phyloP scores from a whole-genome alignment of 2,329 filamentous ascomycete genomes.

The Alternaria sp. region DNA sequence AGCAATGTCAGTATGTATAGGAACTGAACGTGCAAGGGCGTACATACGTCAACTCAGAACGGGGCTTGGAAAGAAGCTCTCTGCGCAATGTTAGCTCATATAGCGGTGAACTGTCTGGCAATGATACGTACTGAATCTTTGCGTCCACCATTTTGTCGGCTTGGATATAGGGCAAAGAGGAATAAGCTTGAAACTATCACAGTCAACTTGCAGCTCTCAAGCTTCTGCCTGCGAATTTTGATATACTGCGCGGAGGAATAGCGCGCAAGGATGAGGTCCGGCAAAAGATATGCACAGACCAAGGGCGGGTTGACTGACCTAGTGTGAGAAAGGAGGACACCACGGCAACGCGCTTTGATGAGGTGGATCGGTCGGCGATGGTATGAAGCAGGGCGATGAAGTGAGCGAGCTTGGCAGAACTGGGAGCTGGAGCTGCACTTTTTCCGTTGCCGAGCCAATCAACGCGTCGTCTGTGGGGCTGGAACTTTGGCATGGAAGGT shows the following conservation, averaged over 20 bases:
- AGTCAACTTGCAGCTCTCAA: constrained; percentile 29
- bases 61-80: constrained; percentile 88
- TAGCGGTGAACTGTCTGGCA: neutral
- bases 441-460: constrained; percentile 36
- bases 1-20: constrained; percentile 26
- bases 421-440: constrained; percentile 23
- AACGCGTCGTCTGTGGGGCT: constrained; percentile 23
- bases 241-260: constrained; percentile 15
- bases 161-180: constrained; percentile 1
- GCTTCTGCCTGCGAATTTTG: constrained; percentile 33
- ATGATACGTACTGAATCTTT: constrained; percentile 54
- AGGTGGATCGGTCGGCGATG: constrained; percentile 34
- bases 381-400: constrained; percentile 34
- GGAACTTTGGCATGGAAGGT: constrained; percentile 18
- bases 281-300: constrained; percentile 33
- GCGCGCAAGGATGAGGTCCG: constrained; percentile 20
- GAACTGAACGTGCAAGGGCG: constrained; percentile 8
- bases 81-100: constrained; percentile 58
- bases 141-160: constrained; percentile 47
- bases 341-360: constrained; percentile 42
- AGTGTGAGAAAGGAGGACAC: constrained; percentile 29
- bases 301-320: constrained; percentile 25
- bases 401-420: constrained; percentile 29
- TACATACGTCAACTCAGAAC: constrained; percentile 87
- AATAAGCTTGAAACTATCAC: constrained; percentile 6